Evolutionary conservation across 106 monocot genomes (phyloP), one percentile per base, ranked within the genome.

Genomic region (Apostasia shenzhenica): DNA sequence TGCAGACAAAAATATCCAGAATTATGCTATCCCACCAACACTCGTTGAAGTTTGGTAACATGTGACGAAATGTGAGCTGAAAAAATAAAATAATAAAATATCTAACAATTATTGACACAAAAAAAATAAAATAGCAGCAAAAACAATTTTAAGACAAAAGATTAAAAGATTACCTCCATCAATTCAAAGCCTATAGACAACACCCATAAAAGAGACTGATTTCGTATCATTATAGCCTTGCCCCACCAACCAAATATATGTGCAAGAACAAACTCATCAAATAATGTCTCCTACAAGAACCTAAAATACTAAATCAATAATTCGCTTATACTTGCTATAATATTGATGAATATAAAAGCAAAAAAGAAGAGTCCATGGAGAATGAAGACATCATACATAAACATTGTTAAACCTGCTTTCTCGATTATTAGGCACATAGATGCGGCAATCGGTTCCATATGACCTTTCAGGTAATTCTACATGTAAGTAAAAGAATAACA

Each of bases 11-110:
- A 57, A 95, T 91, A 68, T 91, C 91, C 54, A 95, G 73, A 72
- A 95, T 78, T 71, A 95, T 86, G 57, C 95, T 95, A 76, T 95
- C 95, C 95, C 95, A 95, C 95, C 95, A 95, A 57, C 95, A 95
- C 67, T 95, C 95, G 59, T 95, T 95, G 7, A 95, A 95, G 67
- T 95, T 95, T 61, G 95, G 95, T 71, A 95, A 46, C 95, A 95
- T 91, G 73, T 95, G 95, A 14, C 95, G 91, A 81, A 95, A 95
- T 0, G 95, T 95, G 13, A 91, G 78, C 95, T 95, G 88, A 69
- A 84, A 79, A 52, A 70, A 7, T 38, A 57, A n/a, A 72, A 39
- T 43, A 13, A 59, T 41, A 12, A n/a, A 57, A 14, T 26, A 26
- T 39, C 2, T 71, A 11, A 77, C 8, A 48, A 26, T 13, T 54